Percentiles rank a stretch among this genome's conserved stretches.
These are phyloP conservation scores for Mycena rebaudengoi DNA, from an alignment of 768 basidiomycete species.

Conservation along the genomic window DNA sequence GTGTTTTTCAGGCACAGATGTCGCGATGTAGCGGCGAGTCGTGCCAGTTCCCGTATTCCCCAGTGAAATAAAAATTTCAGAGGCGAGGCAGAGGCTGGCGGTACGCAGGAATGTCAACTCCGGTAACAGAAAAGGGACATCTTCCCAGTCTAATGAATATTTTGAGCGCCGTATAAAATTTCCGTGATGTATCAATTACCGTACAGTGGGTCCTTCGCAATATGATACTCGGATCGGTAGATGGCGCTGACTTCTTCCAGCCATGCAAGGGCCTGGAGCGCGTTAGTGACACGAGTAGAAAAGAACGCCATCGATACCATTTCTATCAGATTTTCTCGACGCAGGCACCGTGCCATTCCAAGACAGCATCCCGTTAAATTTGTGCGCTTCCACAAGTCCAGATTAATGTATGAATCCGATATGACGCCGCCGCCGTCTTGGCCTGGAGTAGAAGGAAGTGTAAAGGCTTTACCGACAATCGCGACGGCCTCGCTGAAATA, in stretches of 20 bases:
- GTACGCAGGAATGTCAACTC: slow-evolving; percentile 34
- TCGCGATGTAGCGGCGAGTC: slow-evolving; percentile 35
- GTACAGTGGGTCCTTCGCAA: not conserved
- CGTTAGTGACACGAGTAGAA: not conserved
- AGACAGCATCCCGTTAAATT: slow-evolving; percentile 19
- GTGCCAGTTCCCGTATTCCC: slow-evolving; percentile 44
- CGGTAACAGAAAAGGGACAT: not conserved
- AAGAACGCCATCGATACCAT: not conserved
- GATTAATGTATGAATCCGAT: not conserved
- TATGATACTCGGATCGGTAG: not conserved
- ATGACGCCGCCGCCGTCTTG: not conserved
- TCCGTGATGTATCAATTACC: not conserved
- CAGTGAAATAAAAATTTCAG: slow-evolving; percentile 38
- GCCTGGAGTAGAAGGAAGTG: not conserved
- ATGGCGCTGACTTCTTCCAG: slow-evolving; percentile 5
- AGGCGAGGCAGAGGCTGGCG: slow-evolving; percentile 29
- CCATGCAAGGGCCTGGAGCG: slow-evolving; percentile 16
- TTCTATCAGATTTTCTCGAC: not conserved
- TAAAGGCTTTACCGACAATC: not conserved
- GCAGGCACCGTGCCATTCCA: slow-evolving; percentile 15
- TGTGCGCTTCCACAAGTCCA: not conserved
- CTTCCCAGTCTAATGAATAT: slow-evolving; percentile 21
- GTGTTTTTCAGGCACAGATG: slow-evolving; percentile 9
- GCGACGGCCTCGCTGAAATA: not conserved
- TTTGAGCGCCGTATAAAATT: not conserved